Conservation (phyloP, 2,329 filamentous ascomycete genomes). For the Fusarium concolor region DNA sequence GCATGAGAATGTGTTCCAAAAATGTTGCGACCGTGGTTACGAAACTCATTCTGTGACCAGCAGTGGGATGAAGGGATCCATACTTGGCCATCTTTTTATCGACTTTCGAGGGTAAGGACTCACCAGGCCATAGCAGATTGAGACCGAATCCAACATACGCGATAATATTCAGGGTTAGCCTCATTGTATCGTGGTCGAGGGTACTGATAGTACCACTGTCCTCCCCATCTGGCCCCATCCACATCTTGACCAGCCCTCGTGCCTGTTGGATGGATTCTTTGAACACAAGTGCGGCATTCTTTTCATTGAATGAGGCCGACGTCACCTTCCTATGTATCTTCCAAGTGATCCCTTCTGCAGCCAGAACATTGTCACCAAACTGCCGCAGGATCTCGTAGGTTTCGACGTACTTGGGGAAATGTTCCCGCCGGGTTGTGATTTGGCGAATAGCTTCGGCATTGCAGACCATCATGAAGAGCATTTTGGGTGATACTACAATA, state of each 20-base stretch:
- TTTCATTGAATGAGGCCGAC: slow-evolving; percentile 79
- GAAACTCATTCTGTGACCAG: slow-evolving; percentile 73
- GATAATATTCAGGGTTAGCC: slow-evolving; percentile 66
- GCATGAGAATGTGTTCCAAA: slow-evolving; percentile 71
- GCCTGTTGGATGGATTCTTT: slow-evolving; percentile 72
- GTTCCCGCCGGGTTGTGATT: slow-evolving; percentile 73
- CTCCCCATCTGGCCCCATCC: slow-evolving; percentile 56
- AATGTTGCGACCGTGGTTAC: slow-evolving; percentile 70
- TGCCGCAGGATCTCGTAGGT: slow-evolving; percentile 52
- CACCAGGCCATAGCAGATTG: slow-evolving; percentile 70
- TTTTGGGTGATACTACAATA: slow-evolving; percentile 69
- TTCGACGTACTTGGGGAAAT: slow-evolving; percentile 67
- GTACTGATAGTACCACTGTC: slow-evolving; percentile 62
- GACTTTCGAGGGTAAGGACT: slow-evolving; percentile 59
- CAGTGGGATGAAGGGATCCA: slow-evolving; percentile 57
- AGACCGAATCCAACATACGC: slow-evolving; percentile 78
- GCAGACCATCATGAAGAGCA: slow-evolving; percentile 65
- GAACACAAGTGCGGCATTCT: slow-evolving; percentile 76
- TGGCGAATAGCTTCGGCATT: slow-evolving; percentile 75
- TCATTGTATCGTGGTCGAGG: slow-evolving; percentile 74
- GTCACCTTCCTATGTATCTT: slow-evolving; percentile 78
- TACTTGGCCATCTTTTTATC: slow-evolving; percentile 63
- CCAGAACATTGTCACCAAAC: slow-evolving; percentile 79
- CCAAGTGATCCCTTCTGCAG: slow-evolving; percentile 77
- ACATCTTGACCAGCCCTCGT: slow-evolving; percentile 68